Conservation (phyloP, 106 monocot genomes). For the Posidonia australis region DNA sequence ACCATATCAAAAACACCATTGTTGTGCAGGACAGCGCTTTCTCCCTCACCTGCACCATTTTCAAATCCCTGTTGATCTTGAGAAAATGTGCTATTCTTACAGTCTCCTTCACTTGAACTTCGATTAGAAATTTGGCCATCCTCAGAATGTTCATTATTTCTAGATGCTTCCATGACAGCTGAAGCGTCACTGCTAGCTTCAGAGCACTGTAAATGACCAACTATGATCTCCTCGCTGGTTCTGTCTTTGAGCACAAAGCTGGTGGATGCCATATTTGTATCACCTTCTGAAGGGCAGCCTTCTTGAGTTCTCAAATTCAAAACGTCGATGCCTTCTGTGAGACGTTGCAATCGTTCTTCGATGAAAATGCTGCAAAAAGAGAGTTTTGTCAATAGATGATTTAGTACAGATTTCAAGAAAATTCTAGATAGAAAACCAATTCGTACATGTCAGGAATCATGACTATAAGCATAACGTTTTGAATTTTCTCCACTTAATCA, state of each 20-base stretch:
- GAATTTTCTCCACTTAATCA: too few species aligned
- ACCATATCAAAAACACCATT: conserved; percentile 12
- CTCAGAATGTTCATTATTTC: background rate
- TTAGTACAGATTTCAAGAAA: background rate
- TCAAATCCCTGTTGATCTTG: conserved; percentile 12
- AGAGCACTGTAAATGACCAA: conserved; percentile 4
- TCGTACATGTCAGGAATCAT: too few species aligned
- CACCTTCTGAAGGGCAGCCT: conserved; percentile 22
- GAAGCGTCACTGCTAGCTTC: conserved; percentile 14
- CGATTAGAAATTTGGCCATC: conserved; percentile 3
- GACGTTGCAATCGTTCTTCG: conserved; percentile 75
- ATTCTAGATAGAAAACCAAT: background rate
- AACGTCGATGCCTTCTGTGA: conserved; percentile 64
- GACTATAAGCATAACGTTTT: too few species aligned
- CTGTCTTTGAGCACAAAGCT: conserved; percentile 5
- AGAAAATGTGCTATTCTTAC: conserved; percentile 5
- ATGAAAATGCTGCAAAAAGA: conserved; percentile 60
- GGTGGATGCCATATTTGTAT: conserved; percentile 12
- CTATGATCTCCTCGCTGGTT: conserved; percentile 8
- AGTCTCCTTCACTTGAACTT: background rate
- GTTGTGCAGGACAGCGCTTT: conserved; percentile 7
- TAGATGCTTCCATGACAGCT: conserved; percentile 1
- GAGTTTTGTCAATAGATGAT: background rate
- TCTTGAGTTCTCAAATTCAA: conserved; percentile 43
- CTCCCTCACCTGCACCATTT: conserved; percentile 11